Evolutionary conservation across 2,329 filamentous ascomycete species (phyloP).

Genomic region (Cucurbitaria berberidis): DNA sequence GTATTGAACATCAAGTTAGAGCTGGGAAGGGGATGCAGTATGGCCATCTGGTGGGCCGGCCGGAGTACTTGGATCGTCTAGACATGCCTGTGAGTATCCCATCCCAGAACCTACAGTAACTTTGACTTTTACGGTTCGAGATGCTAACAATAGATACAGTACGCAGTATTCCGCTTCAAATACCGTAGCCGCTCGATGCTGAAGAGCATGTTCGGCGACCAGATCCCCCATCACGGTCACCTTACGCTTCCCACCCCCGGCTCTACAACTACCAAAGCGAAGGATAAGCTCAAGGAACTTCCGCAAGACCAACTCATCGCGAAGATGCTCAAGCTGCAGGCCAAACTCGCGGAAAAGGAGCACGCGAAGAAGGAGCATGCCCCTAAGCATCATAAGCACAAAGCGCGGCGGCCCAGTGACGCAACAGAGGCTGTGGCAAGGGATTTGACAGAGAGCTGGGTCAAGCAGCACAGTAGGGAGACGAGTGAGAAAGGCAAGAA

Average conservation of each 20-base stretch:
- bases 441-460: constrained; percentile 28
- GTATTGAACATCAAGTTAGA: constrained; percentile 41
- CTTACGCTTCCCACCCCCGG: background rate
- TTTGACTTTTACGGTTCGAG: background rate
- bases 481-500: constrained; percentile 7
- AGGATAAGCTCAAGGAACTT: constrained; percentile 28
- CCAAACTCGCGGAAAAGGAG: constrained; percentile 30
- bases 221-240: background rate
- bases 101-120: background rate
- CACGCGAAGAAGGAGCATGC: background rate
- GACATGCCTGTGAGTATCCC: constrained; percentile 28
- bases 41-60: constrained; percentile 44
- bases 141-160: constrained; percentile 33
- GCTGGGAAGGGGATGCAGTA: constrained; percentile 48
- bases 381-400: background rate
- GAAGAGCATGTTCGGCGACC: constrained; percentile 39
- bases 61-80: constrained; percentile 51
- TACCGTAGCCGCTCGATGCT: constrained; percentile 48
- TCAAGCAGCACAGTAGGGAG: constrained; percentile 20
- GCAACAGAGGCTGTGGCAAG: constrained; percentile 13
- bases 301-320: constrained; percentile 30
- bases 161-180: constrained; percentile 58
- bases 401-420: background rate
- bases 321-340: constrained; percentile 23
- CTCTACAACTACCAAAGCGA: background rate